phyloP scores from a whole-genome alignment of 148 eudicot species.

The Rhododendron kiyosumense region DNA sequence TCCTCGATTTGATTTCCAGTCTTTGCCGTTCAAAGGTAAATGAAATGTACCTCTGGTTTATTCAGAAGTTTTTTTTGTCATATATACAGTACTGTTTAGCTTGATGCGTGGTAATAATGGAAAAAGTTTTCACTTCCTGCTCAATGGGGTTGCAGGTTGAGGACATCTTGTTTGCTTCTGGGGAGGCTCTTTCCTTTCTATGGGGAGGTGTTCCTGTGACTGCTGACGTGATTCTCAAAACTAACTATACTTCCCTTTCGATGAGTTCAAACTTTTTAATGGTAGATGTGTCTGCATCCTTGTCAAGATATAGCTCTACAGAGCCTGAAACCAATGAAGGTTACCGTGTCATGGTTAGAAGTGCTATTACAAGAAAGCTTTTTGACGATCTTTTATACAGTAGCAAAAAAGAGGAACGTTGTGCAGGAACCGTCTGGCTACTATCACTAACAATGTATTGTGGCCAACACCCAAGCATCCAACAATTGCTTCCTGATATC shows the following conservation, averaged over 20 bases:
- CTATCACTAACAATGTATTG: conserved; percentile 87
- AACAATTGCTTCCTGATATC: conserved; percentile 87
- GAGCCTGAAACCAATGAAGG: conserved; percentile 46
- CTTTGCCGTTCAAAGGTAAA: conserved; percentile 86
- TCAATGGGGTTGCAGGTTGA: conserved; percentile 55
- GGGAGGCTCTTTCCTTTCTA: conserved; percentile 91
- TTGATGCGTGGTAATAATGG: not conserved
- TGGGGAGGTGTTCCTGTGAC: conserved; percentile 99
- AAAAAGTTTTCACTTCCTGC: not conserved
- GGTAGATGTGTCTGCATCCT: conserved; percentile 57
- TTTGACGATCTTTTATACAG: conserved; percentile 85
- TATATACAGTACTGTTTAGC: not conserved
- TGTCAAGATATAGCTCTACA: conserved; percentile 33
- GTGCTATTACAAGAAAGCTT: conserved; percentile 68
- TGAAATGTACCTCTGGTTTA: not conserved
- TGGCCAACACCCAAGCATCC: conserved; percentile 71
- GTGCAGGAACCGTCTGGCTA: conserved; percentile 95
- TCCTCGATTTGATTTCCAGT: conserved; percentile 75
- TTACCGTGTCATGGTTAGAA: conserved; percentile 47
- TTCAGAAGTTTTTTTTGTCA: not conserved
- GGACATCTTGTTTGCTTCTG: conserved; percentile 92
- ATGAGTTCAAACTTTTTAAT: conserved; percentile 74
- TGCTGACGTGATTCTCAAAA: conserved; percentile 71
- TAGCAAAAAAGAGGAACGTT: conserved; percentile 90
- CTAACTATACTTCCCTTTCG: conserved; percentile 86